A percentile compares a stretch with the other conserved stretches of the same genome.
phyloP scores from a whole-genome alignment of 768 basidiomycete genomes.

The Candolleomyces aberdarensis region DNA sequence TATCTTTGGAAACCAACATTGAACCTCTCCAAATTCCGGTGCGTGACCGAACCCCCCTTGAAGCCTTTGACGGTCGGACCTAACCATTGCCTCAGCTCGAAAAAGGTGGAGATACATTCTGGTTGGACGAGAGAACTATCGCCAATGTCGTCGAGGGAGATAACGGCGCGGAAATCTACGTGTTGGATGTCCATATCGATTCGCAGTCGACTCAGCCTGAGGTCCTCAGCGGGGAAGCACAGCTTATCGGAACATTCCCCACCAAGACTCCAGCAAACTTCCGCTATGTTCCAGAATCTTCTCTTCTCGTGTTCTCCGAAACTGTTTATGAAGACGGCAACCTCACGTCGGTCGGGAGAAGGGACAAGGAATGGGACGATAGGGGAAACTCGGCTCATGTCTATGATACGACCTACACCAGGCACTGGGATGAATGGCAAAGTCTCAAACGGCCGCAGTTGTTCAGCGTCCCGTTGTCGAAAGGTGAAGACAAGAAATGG shows the following conservation, averaged over 20 bases:
- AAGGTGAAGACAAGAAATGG: slow-evolving; percentile 51
- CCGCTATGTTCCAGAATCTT: slow-evolving; percentile 52
- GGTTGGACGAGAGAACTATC: slow-evolving; percentile 70
- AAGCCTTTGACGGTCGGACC: not conserved
- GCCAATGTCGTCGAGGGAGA: slow-evolving; percentile 61
- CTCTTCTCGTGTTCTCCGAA: slow-evolving; percentile 80
- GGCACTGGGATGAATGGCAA: slow-evolving; percentile 82
- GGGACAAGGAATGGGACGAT: slow-evolving; percentile 70
- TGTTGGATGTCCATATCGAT: slow-evolving; percentile 50
- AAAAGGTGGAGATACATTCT: slow-evolving; percentile 74
- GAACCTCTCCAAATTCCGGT: slow-evolving; percentile 54
- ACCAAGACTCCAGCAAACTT: slow-evolving; percentile 70
- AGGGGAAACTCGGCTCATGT: slow-evolving; percentile 71
- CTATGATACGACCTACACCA: slow-evolving; percentile 63
- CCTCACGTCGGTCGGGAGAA: slow-evolving; percentile 60
- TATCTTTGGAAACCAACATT: slow-evolving; percentile 50
- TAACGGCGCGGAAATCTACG: slow-evolving; percentile 56
- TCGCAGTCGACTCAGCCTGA: slow-evolving; percentile 20
- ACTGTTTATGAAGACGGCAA: slow-evolving; percentile 76
- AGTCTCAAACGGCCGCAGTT: slow-evolving; percentile 69
- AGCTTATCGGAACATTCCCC: slow-evolving; percentile 63
- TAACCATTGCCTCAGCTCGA: slow-evolving; percentile 35
- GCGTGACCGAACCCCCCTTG: slow-evolving; percentile 14
- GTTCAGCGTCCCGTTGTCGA: slow-evolving; percentile 61
- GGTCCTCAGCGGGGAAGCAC: slow-evolving; percentile 33